Evolutionary conservation across 345 rosid genomes (phyloP).

Genomic region (Brassica napus): DNA sequence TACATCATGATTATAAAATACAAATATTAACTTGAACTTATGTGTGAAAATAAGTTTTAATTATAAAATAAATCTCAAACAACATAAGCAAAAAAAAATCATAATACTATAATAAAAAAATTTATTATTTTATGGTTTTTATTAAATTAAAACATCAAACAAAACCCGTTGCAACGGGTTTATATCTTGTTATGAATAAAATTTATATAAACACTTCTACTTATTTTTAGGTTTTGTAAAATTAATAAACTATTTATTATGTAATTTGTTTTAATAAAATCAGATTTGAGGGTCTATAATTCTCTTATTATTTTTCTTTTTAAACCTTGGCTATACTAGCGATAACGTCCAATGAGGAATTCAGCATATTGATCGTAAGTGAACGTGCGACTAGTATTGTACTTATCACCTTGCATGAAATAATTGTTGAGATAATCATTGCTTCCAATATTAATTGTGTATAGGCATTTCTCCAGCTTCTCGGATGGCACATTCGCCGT

Average conservation of each 20-base stretch:
- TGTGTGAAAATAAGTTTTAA: no score
- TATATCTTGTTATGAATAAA: neutral
- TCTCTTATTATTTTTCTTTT: neutral
- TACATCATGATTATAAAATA: no score
- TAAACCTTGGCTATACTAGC: neutral
- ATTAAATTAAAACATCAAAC: no score
- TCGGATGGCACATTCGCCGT: slow-evolving; percentile 19
- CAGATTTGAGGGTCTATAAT: neutral
- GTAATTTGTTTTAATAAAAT: neutral
- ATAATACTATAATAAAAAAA: no score
- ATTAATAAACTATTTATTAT: neutral
- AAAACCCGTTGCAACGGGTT: no score
- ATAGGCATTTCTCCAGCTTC: slow-evolving; percentile 47
- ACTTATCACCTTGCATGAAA: slow-evolving; percentile 41
- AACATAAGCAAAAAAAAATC: no score
- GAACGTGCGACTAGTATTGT: slow-evolving; percentile 2
- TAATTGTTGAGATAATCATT: slow-evolving; percentile 59
- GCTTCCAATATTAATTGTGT: slow-evolving; percentile 52
- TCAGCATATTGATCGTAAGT: slow-evolving; percentile 35
- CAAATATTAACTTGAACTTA: no score
- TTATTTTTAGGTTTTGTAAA: neutral
- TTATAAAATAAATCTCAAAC: no score
- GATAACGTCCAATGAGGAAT: slow-evolving; percentile 25
- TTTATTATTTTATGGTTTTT: no score
- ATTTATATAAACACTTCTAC: neutral